phyloP scores from a whole-genome alignment of 805 yeast species.

The Candida yuanshanica region DNA sequence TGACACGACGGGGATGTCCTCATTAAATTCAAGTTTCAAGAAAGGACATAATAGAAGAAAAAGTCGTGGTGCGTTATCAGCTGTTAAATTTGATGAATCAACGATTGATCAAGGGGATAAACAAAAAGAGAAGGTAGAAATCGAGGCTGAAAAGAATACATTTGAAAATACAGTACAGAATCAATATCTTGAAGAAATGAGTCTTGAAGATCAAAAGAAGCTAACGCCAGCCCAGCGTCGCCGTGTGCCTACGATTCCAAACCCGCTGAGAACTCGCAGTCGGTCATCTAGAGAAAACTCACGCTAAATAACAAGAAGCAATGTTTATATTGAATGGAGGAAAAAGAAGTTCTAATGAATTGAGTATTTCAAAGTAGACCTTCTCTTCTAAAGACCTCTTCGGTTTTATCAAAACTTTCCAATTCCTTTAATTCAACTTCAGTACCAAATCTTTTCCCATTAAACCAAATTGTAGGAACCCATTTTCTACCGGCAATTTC shows the following conservation, averaged over 20 bases:
- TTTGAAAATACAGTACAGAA: neutral
- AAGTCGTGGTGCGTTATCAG: slow-evolving; percentile 22
- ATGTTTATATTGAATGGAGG: too few relatives aligned
- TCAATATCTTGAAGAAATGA: neutral
- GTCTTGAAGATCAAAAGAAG: neutral
- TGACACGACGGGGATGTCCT: neutral
- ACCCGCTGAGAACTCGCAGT: slow-evolving; percentile 24
- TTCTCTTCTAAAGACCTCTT: slow-evolving; percentile 16
- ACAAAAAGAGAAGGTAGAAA: neutral
- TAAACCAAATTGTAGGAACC: slow-evolving; percentile 64
- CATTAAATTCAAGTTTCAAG: slow-evolving; percentile 2
- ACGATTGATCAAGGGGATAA: neutral
- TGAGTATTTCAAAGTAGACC: slow-evolving; percentile 13
- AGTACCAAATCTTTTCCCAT: slow-evolving; percentile 54
- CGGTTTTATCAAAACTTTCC: slow-evolving; percentile 20
- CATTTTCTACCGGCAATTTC: slow-evolving; percentile 54
- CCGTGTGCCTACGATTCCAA: slow-evolving; percentile 21
- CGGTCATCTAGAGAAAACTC: slow-evolving; percentile 23
- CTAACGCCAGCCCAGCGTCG: slow-evolving; percentile 24
- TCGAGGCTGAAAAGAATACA: neutral
- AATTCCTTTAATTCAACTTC: slow-evolving; percentile 39
- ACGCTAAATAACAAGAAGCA: slow-evolving; percentile 1
- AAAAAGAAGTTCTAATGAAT: too few relatives aligned
- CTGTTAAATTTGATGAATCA: slow-evolving; percentile 19
- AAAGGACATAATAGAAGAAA: slow-evolving; percentile 23